Base-by-base conservation (phyloP, 306 rosid species). In the Inga oerstediana region DNA sequence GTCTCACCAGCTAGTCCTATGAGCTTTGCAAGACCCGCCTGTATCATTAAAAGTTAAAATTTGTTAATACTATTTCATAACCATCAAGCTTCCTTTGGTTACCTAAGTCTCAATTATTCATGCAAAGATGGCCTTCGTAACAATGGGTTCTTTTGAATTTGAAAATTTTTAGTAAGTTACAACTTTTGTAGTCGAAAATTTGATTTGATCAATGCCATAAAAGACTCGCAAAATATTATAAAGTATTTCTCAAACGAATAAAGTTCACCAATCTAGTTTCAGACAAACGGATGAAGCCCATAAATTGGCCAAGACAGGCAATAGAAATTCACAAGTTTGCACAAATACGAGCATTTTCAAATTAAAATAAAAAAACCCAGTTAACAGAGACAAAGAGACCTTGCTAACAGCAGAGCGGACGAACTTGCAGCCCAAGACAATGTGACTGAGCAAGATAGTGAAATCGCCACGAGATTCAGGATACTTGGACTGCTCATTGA, bases 1-100 rank as follows among this genome's bases (percentile, higher is more conserved):
- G 99, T 95, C 88, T 94, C 99, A 80, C 99, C 99, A 51, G 99
- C 99, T 81, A 94, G 97, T 83, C 99, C 99, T 81, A 96, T 94
- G 71, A 96, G 98, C 83, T 96, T 96, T 17, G 99, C 98, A 78
- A 96, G 91, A 78, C 99, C 99, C 41, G 98, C 99, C 99, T 96
- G 92, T 86, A 70, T 24, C 91, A 56, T 88, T 86, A 81, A 85
- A 87, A 74, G 93, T 90, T 83, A 34, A 32, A 74, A 86, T 76
- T 10, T 16, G 45, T 51, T 51, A 49, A 12, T 24, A 56, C 24
- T 20, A 45, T 5, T 56, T 75, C 52, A 75, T n/a, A 75, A 1
- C 5, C 9, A 51, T 41, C 35, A 73, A 74, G 24, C 78, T 30
- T 30, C 61, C n/a, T 15, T 6, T 12, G 8, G 44, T 41, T n/a